Conservation (phyloP, 192 early-diverging fungal species). For the Podila epigama region DNA sequence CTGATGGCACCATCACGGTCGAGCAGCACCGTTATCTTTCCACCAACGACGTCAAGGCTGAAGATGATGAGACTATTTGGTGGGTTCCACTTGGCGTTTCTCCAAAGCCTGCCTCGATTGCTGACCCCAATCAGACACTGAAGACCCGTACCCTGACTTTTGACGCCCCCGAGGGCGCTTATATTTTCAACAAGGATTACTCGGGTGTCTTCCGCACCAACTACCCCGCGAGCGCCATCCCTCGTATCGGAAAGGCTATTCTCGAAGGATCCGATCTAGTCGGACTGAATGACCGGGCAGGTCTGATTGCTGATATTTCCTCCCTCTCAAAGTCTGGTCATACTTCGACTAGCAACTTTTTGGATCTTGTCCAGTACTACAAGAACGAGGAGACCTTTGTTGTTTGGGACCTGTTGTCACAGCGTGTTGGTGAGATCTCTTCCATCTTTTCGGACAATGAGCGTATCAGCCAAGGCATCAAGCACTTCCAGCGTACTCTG, state of each 20-base stretch:
- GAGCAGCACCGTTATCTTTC: slow-evolving; percentile 87
- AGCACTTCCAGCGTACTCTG: slow-evolving; percentile 70
- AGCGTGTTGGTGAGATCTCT: slow-evolving; percentile 63
- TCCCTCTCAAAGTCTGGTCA: slow-evolving; percentile 82
- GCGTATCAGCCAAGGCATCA: slow-evolving; percentile 65
- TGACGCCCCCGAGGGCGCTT: slow-evolving; percentile 61
- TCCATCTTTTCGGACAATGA: slow-evolving; percentile 72
- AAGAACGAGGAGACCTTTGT: slow-evolving; percentile 83
- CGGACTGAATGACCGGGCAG: slow-evolving; percentile 78
- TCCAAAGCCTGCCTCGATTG: slow-evolving; percentile 33
- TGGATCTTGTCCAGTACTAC: slow-evolving; percentile 79
- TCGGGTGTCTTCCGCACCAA: slow-evolving; percentile 90
- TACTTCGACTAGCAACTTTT: slow-evolving; percentile 71
- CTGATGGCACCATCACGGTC: slow-evolving; percentile 65
- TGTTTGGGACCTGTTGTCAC: slow-evolving; percentile 71
- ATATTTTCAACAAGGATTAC: slow-evolving; percentile 84
- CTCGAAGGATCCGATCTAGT: slow-evolving; percentile 50
- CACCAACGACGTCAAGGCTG: slow-evolving; percentile 77
- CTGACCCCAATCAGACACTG: slow-evolving; percentile 53
- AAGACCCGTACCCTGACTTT: slow-evolving; percentile 57
- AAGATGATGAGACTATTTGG: slow-evolving; percentile 87
- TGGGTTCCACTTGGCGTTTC: slow-evolving; percentile 83
- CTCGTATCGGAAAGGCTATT: slow-evolving; percentile 61
- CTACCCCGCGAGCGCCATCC: slow-evolving; percentile 65
- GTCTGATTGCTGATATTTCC: slow-evolving; percentile 84